Evolutionary conservation across 1,284 basidiomycete genomes (phyloP).

Genomic region (Rhizoctonia solani): DNA sequence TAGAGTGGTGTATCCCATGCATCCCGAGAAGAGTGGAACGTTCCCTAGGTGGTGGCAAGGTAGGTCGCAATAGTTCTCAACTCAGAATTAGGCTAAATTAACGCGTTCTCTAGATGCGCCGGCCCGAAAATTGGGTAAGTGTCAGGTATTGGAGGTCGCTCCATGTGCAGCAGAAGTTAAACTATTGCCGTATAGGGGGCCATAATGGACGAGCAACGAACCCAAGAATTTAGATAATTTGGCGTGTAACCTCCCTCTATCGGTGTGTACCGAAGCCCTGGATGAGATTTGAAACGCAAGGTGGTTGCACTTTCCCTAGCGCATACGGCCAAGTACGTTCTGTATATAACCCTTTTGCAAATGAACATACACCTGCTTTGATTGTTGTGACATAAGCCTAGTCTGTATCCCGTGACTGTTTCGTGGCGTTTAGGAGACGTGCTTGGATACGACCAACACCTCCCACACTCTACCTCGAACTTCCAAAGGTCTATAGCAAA

Average conservation of each 20-base stretch:
- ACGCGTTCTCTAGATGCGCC: neutral
- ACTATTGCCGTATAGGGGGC: neutral
- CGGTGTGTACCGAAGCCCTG: no score
- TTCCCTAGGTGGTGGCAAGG: slow-evolving; percentile 40
- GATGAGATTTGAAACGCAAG: neutral
- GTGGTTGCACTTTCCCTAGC: neutral
- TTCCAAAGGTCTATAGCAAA: no score
- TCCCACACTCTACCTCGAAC: no score
- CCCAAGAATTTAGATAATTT: neutral
- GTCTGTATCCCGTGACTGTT: slow-evolving; percentile 7
- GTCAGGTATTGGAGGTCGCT: neutral
- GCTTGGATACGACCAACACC: slow-evolving; percentile 18
- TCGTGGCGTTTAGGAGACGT: slow-evolving; percentile 5
- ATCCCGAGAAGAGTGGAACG: slow-evolving; percentile 34
- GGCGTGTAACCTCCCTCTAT: no score
- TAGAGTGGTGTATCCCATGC: slow-evolving; percentile 39
- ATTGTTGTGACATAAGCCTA: slow-evolving; percentile 20
- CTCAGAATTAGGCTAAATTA: neutral
- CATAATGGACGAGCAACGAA: neutral
- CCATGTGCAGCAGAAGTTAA: neutral
- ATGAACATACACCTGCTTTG: no score
- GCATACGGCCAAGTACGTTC: no score
- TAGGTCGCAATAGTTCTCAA: slow-evolving; percentile 8
- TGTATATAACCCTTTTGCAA: no score
- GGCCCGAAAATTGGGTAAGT: neutral